Base-by-base conservation (phyloP, 805 yeast species). In the Wickerhamomyces pijperi region DNA sequence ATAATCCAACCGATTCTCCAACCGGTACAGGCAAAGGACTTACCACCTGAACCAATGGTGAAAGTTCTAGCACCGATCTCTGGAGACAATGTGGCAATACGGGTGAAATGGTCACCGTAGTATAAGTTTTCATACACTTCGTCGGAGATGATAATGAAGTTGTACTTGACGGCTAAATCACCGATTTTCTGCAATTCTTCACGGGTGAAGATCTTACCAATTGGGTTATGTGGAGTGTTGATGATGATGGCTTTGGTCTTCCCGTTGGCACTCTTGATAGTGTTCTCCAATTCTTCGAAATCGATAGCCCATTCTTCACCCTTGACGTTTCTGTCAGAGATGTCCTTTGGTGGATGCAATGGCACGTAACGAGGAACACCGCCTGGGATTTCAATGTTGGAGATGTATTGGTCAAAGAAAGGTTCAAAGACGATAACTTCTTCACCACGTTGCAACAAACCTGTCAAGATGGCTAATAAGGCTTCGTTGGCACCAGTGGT, bases 401-500 rank as follows among this genome's bases (percentile, higher is more conserved):
- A 77, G 47, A 92, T 84, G 61, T 92, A 92, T 62, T 92, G 98
- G 54, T 92, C 98, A 56, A 92, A 92, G 56, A 87, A 92, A 3
- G 98, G 98, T 60, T 90, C 95, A 55, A 92, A 83, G 13, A 92
- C 97, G 58, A 92, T 83, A 19, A 81, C 98, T 59, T 92, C 98
- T 53, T 92, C 98, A 18, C 94, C 97, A 2, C 77, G 74, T 35
- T 83, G 72, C 46, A 92, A 61, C 49, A 87, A 81, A 0, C 94
- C 98, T 42, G 86, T 80, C 56, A 88, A 78, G 3, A 82, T 76
- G 2, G 95, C 63, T 39, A 85, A 69, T 68, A 92, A 83, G 29
- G 97, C 97, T 63, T 92, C 97, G 54, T 92, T 92, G 35, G 98
- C 98, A 40, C 98, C 98, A 2, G 97, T 87, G 35, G 96, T 85